Evolutionary conservation across 768 basidiomycete genomes (phyloP).

Genomic region (Tylopilus sp.): DNA sequence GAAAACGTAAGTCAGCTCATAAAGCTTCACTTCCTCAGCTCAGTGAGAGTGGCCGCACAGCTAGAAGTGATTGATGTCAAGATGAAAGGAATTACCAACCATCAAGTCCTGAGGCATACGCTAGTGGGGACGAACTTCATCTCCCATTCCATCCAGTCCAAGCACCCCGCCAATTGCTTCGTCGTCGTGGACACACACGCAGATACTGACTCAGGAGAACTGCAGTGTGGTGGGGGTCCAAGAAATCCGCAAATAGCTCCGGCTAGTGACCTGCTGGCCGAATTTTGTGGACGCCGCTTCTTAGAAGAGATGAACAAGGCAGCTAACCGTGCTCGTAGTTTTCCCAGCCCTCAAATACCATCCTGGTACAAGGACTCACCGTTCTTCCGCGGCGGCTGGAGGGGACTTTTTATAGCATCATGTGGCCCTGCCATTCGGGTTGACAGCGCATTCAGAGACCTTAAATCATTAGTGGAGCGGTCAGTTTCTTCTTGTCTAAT

Average conservation of each 20-base stretch:
- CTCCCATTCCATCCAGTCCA: background rate
- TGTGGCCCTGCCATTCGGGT: background rate
- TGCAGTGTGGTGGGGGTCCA: background rate
- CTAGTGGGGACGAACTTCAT: background rate
- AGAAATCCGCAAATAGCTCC: background rate
- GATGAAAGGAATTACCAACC: background rate
- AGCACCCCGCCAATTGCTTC: background rate
- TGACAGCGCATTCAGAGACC: background rate
- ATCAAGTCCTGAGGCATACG: background rate
- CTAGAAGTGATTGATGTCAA: background rate
- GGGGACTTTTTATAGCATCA: background rate
- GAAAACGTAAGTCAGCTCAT: background rate
- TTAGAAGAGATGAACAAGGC: background rate
- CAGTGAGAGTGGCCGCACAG: background rate
- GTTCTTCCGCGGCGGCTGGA: background rate
- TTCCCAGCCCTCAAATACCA: fast-evolving
- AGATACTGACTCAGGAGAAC: background rate
- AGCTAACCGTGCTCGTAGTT: background rate
- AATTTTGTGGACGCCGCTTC: background rate
- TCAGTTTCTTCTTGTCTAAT: too few species aligned
- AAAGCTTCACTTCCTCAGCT: too few species aligned
- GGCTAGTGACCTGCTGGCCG: background rate
- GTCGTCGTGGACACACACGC: background rate
- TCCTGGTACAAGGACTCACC: background rate
- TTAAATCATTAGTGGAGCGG: background rate